phyloP scores from a whole-genome alignment of 768 basidiomycete genomes.

The Mycena polygramma region DNA sequence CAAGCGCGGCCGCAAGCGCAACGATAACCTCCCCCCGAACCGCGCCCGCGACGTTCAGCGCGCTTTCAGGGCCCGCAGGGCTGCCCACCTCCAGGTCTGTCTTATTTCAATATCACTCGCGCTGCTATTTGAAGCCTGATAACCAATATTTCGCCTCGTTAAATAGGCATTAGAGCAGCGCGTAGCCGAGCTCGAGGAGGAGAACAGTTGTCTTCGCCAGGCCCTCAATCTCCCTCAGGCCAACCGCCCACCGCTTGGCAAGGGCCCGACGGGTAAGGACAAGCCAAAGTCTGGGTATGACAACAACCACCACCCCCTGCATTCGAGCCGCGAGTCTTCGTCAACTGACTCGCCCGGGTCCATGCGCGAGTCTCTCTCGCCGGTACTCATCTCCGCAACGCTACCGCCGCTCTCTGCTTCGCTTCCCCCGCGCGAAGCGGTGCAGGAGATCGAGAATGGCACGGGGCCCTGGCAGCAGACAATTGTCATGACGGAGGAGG shows the following conservation, averaged over 20 bases:
- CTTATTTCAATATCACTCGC: slow-evolving; percentile 43
- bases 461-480: slow-evolving; percentile 64
- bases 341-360: slow-evolving; percentile 63
- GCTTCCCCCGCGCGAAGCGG: slow-evolving; percentile 55
- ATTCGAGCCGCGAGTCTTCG: slow-evolving; percentile 56
- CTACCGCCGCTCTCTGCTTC: slow-evolving; percentile 14
- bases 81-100: slow-evolving; percentile 82
- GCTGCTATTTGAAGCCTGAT: slow-evolving; percentile 35
- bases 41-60: slow-evolving; percentile 91
- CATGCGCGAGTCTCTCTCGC: slow-evolving; percentile 74
- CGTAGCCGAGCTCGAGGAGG: slow-evolving; percentile 86
- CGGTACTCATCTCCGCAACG: slow-evolving; percentile 65
- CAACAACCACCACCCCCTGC: slow-evolving; percentile 45
- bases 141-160: slow-evolving; percentile 41
- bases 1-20: slow-evolving; percentile 88
- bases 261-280: slow-evolving; percentile 90
- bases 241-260: slow-evolving; percentile 78
- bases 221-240: slow-evolving; percentile 82
- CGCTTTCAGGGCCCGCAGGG: slow-evolving; percentile 90
- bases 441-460: slow-evolving; percentile 62
- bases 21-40: slow-evolving; percentile 84
- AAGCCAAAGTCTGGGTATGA: slow-evolving; percentile 70
- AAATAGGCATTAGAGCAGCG: slow-evolving; percentile 83
- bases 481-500: slow-evolving; percentile 64
- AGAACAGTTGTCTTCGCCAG: slow-evolving; percentile 81